Conservation (phyloP, 257 asterid genomes). For the Solanum megistacrolobum region DNA sequence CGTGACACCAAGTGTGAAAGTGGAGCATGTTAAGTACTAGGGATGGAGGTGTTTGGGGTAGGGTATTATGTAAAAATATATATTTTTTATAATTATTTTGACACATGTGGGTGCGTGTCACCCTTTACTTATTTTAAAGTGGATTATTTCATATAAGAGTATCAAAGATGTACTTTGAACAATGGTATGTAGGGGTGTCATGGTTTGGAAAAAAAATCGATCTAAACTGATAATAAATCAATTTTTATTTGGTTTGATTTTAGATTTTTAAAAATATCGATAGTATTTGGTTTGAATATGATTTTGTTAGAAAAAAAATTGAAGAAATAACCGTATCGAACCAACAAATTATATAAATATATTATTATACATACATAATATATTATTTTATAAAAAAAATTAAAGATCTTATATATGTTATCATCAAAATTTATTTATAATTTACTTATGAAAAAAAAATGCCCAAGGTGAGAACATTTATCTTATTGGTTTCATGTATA, state of each 20-base stretch:
- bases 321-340: not conserved
- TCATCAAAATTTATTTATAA: not conserved
- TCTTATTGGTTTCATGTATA: not conserved
- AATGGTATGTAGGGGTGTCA: not conserved
- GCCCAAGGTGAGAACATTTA: not conserved
- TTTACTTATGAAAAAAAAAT: not conserved
- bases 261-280: no score
- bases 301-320: no score
- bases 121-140: not conserved
- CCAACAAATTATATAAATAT: no score
- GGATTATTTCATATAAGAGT: not conserved
- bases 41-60: not conserved
- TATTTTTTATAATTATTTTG: no score
- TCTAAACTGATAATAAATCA: not conserved
- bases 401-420: no score
- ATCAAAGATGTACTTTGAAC: not conserved
- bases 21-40: not conserved
- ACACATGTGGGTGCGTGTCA: not conserved
- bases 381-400: no score
- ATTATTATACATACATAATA: not conserved
- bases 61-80: not conserved
- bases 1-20: not conserved
- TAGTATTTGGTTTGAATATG: not conserved
- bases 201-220: not conserved
- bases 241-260: not conserved